Evolutionary conservation across 2,329 filamentous ascomycete genomes (phyloP), one percentile per base, ranked within the genome.

Genomic region (Rhexocercosporidium sp.): DNA sequence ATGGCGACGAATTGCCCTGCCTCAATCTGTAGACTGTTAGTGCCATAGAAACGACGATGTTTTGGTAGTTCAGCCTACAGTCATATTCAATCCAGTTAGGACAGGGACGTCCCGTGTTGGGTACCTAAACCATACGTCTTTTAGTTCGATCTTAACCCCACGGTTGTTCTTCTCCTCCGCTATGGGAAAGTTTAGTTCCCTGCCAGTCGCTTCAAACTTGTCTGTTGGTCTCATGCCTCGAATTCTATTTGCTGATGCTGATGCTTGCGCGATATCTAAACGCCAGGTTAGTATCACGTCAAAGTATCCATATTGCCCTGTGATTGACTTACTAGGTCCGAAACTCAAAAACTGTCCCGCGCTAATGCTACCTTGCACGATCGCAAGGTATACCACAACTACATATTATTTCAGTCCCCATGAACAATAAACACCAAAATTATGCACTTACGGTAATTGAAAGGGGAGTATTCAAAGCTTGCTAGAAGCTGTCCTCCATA

Each of bases 1-100:
- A 93, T 81, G 0, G 89, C 90, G 0, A 86, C 88, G 73, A 91
- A 92, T 75, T 92, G 88, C 4, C 90, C 90, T 71, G 88, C 88
- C 70, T 88, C 80, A 62, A 75, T 74, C 70, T 74, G 25, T 11
- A 25, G 37, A 8, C 12, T 25, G 22, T 78, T 20, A 70, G 60
- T 22, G 61, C 60, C 27, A 20, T 20, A 3, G 16, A 51, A 29
- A 3, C 29, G 11, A 11, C 1, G 18, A 29, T 27, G 0, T 25
- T 11, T 1, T 3, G 27, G 12, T 16, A 49, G 4, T 29, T 18
- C 29, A 22, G 39, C 67, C 67, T 69, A 74, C 73, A 6, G 83
- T 86, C 68, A 94, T 80, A 74, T 84, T 88, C 66, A 94, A 78
- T 1, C 85, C 85, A 59, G 80, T 82, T 76, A 90, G 88, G 37